A percentile compares a stretch with the other conserved stretches of the same genome.
Conservation (phyloP, 2,329 filamentous ascomycete genomes). For the Ophiostoma sp. region DNA sequence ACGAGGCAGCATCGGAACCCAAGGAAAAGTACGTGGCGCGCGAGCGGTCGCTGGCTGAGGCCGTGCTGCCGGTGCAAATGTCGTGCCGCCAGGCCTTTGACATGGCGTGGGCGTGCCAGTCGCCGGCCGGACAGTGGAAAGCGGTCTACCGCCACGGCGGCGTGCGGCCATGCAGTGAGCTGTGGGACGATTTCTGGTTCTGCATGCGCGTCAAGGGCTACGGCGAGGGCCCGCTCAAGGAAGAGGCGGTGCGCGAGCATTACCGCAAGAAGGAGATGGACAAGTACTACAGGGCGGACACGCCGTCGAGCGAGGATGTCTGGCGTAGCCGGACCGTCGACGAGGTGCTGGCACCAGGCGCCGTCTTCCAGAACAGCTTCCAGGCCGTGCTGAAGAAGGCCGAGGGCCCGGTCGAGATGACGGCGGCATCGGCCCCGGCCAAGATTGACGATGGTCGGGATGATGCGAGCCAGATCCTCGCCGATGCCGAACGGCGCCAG, state of each 20-base stretch:
- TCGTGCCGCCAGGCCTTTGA: conserved; percentile 89
- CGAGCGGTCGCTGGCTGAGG: conserved; percentile 49
- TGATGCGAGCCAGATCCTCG: conserved; percentile 42
- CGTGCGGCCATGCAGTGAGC: conserved; percentile 70
- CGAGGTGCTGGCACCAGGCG: conserved; percentile 49
- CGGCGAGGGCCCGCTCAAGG: conserved; percentile 50
- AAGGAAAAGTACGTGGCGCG: conserved; percentile 21
- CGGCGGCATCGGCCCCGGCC: conserved; percentile 28
- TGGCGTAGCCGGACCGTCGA: conserved; percentile 64
- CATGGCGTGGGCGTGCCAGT: conserved; percentile 88
- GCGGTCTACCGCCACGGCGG: conserved; percentile 82
- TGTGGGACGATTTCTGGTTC: conserved; percentile 95
- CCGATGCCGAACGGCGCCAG: conserved; percentile 37
- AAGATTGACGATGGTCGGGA: conserved; percentile 32
- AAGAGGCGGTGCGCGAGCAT: conserved; percentile 58
- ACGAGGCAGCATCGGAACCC: conserved; percentile 24
- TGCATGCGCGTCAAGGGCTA: conserved; percentile 81
- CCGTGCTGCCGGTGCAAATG: conserved; percentile 74
- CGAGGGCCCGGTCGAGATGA: neutral
- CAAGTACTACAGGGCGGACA: conserved; percentile 61
- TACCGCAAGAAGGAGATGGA: conserved; percentile 61
- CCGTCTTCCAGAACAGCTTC: conserved; percentile 39
- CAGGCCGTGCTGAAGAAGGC: conserved; percentile 35
- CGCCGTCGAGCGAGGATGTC: conserved; percentile 77
- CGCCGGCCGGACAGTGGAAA: conserved; percentile 84